Evolutionary conservation across 2,329 filamentous ascomycete species (phyloP).

Genomic region (Myriosclerotinia curreyana): DNA sequence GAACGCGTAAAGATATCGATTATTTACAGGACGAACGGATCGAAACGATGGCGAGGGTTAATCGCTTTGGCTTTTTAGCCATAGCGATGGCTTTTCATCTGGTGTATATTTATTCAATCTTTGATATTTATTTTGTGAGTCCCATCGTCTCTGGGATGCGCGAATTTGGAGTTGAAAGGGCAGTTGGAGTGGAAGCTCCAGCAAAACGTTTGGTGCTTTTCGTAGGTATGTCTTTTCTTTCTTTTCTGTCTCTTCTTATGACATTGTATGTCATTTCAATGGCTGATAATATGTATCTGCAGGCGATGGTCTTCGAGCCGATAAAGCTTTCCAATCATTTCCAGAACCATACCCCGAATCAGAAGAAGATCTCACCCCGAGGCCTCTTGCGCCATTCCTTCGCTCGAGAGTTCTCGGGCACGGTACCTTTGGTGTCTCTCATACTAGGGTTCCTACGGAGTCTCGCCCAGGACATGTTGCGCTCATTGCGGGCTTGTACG

Average conservation of each 20-base stretch:
- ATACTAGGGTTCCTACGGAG: slow-evolving; percentile 94
- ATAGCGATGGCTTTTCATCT: slow-evolving; percentile 90
- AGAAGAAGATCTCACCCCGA: slow-evolving; percentile 64
- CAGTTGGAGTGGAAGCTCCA: slow-evolving; percentile 61
- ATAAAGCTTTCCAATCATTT: slow-evolving; percentile 95
- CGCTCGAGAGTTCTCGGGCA: slow-evolving; percentile 84
- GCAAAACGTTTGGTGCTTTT: slow-evolving; percentile 89
- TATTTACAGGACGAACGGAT: background rate
- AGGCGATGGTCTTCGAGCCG: slow-evolving; percentile 91
- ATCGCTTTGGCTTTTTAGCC: slow-evolving; percentile 78
- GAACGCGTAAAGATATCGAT: slow-evolving; percentile 10
- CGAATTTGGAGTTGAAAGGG: slow-evolving; percentile 67
- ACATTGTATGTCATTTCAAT: background rate
- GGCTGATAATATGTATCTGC: slow-evolving; percentile 24
- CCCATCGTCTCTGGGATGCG: slow-evolving; percentile 96
- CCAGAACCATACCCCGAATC: slow-evolving; percentile 75
- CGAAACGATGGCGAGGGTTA: slow-evolving; percentile 51
- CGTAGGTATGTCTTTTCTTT: slow-evolving; percentile 61
- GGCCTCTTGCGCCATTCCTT: slow-evolving; percentile 85
- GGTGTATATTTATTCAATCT: slow-evolving; percentile 92
- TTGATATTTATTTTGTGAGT: slow-evolving; percentile 98
- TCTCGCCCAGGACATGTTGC: slow-evolving; percentile 95
- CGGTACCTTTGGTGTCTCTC: slow-evolving; percentile 94
- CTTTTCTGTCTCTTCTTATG: too few relatives aligned
- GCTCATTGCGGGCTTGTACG: slow-evolving; percentile 92